phyloP scores from a whole-genome alignment of 495 filamentous ascomycete species.

The Penicillium desertorum region DNA sequence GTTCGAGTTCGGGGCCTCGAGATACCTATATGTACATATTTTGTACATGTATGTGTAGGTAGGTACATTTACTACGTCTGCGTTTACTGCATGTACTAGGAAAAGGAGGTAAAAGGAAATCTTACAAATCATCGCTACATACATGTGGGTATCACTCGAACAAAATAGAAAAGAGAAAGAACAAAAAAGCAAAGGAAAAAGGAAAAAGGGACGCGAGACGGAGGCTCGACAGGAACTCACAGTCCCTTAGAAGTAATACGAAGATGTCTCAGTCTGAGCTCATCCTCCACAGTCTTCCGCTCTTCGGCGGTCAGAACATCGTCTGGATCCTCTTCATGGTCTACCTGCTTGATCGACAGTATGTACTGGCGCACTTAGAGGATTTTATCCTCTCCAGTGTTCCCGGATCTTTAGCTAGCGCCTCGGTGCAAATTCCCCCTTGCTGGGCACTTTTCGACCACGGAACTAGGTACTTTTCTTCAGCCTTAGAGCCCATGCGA shows the following conservation, averaged over 20 bases:
- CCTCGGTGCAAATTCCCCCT: not conserved
- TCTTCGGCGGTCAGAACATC: too few relatives aligned
- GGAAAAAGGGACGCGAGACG: too few relatives aligned
- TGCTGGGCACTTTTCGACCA: conserved; percentile 33
- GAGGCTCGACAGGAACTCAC: not conserved
- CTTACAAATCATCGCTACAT: not conserved
- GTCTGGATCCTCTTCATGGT: too few relatives aligned
- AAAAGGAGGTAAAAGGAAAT: not conserved
- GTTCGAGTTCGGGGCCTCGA: too few relatives aligned
- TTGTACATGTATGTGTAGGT: too few relatives aligned
- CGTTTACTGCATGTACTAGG: too few relatives aligned
- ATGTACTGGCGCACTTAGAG: too few relatives aligned
- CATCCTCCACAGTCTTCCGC: not conserved
- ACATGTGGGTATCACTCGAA: not conserved
- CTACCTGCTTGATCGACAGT: too few relatives aligned
- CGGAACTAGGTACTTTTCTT: conserved; percentile 54
- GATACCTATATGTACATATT: too few relatives aligned
- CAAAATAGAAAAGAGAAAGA: not conserved
- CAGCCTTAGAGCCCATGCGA: conserved; percentile 50
- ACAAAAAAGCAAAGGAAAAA: too few relatives aligned
- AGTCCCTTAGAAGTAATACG: not conserved
- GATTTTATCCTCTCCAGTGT: not conserved
- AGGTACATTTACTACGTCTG: too few relatives aligned
- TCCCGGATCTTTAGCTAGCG: not conserved
- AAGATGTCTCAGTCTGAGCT: not conserved